Evolutionary conservation across 1,284 basidiomycete genomes (phyloP).

Genomic region (Trametes sp.): DNA sequence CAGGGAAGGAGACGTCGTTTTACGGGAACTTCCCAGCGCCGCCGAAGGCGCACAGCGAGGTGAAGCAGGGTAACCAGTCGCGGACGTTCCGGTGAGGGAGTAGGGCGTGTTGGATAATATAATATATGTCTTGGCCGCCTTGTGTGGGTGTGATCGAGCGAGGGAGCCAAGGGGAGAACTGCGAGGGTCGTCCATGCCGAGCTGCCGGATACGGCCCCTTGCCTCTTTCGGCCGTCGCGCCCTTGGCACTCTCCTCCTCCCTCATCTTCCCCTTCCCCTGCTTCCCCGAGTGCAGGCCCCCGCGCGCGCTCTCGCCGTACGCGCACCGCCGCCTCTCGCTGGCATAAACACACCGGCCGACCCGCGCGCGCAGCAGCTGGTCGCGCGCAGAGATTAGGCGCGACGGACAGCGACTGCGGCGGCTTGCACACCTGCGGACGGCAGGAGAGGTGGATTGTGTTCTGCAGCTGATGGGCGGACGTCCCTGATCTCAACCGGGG

Average conservation of each 20-base stretch:
- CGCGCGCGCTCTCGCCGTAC: background rate
- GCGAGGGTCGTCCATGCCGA: background rate
- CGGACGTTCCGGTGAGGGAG: conserved; percentile 67
- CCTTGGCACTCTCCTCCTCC: background rate
- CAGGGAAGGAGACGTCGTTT: conserved; percentile 19
- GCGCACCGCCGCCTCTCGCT: background rate
- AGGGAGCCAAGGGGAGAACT: background rate
- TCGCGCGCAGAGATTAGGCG: background rate
- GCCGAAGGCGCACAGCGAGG: conserved; percentile 71
- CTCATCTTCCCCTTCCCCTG: background rate
- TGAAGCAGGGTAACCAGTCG: conserved; percentile 75
- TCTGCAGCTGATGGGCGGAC: background rate
- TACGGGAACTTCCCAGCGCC: conserved; percentile 72
- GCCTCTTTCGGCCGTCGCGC: background rate
- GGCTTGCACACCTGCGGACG: background rate
- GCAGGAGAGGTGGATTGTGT: background rate
- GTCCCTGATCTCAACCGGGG: conserved; percentile 8
- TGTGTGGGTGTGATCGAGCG: background rate
- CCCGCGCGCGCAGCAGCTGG: background rate
- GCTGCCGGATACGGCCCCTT: background rate
- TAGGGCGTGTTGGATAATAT: background rate
- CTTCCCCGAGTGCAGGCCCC: no score
- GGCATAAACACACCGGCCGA: background rate
- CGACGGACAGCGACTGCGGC: background rate
- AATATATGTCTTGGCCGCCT: background rate